phyloP scores from a whole-genome alignment of 1,284 basidiomycete species.

The Microbotryomycetes sp. region DNA sequence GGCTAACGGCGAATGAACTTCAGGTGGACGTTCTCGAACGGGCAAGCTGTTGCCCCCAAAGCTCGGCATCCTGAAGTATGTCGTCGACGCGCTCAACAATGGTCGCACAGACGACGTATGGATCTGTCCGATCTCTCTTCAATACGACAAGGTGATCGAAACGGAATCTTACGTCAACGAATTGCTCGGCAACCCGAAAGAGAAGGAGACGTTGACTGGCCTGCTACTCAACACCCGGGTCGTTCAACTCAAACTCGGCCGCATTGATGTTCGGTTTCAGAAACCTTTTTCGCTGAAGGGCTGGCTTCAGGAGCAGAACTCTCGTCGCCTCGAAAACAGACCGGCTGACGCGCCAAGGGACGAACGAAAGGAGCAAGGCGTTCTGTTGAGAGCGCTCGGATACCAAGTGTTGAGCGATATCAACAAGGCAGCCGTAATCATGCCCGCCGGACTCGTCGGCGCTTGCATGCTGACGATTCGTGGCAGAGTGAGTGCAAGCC shows the following conservation, averaged over 20 bases:
- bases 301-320: conserved; percentile 38
- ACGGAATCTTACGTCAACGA: conserved; percentile 42
- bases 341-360: not conserved
- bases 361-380: conserved; percentile 29
- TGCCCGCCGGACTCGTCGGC: conserved; percentile 42
- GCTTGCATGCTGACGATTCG: conserved; percentile 41
- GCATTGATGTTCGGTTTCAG: conserved; percentile 43
- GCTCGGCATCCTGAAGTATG: conserved; percentile 43
- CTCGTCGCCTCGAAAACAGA: conserved; percentile 14
- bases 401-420: conserved; percentile 42
- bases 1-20: no score
- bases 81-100: conserved; percentile 37
- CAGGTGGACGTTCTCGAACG: conserved; percentile 40
- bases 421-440: conserved; percentile 41
- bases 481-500: conserved; percentile 28
- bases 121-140: conserved; percentile 41
- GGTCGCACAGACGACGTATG: conserved; percentile 40
- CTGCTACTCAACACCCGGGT: conserved; percentile 38
- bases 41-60: conserved; percentile 43
- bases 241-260: conserved; percentile 38
- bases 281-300: conserved; percentile 41
- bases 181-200: conserved; percentile 43
- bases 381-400: conserved; percentile 40
- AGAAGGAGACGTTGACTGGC: conserved; percentile 41
- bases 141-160: conserved; percentile 44